Base-by-base conservation (phyloP, 257 asterid species). In the Scutellaria baicalensis region DNA sequence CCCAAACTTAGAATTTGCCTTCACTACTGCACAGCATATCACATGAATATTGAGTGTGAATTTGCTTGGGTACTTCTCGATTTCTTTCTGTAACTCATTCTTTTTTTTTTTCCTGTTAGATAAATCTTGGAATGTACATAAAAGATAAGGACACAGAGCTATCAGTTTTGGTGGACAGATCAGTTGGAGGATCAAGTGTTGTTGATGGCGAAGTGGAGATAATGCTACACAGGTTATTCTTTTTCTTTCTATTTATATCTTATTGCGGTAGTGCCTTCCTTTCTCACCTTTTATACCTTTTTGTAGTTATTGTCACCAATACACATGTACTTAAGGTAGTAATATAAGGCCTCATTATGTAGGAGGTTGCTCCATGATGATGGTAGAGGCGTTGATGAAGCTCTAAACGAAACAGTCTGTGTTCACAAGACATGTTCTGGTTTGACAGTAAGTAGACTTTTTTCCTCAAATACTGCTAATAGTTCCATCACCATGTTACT, bases 131-230 rank as follows among this genome's bases (percentile, higher is more conserved):
- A 61, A 83, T 84, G 64, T 94, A 83, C 85, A 79, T 89, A 71
- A 89, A 94, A 75, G 99, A 94, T 64, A 52, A 81, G 51, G 82
- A 33, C 73, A 84, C 85, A 5, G 99, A 89, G 83, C 68, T 94
- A 71, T 94, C 99, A 1, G 79, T 94, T 78, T 88, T 94, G 84
- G 99, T 91, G 70, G 99, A 94, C 74, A 87, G 99, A 78, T 80
- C 99, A 39, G 92, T 89, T 23, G 97, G 97, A 73, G 99, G 99
- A 70, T 87, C 97, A 33, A 94, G 99, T 75, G 81, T 89, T 39
- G 44, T 73, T 67, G 96, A 91, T 70, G 97, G 99, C 11, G 86
- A 94, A 81, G 63, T 94, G 75, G 99, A 94, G 81, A 81, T 94
- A 72, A 91, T 91, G 99, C 89, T 88, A 54, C 99, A 94, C 72